A percentile compares a stretch with the other conserved stretches of the same genome.
Conservation (phyloP, 345 rosid genomes). For the Noccaea caerulescens region DNA sequence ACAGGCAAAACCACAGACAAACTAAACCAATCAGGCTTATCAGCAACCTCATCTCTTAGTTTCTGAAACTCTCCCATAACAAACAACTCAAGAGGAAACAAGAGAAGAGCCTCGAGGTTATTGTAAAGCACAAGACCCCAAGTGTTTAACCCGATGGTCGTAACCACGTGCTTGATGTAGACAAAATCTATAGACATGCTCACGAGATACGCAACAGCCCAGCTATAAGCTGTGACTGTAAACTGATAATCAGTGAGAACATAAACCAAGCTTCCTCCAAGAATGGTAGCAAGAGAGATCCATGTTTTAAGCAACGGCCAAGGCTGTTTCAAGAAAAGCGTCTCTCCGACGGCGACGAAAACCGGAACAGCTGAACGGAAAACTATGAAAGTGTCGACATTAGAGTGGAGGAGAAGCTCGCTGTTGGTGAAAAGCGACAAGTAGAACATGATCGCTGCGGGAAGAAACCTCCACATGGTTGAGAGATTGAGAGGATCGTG, state of each 20-base stretch:
- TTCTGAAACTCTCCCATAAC: constrained; percentile 85
- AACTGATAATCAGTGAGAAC: constrained; percentile 85
- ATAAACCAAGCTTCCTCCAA: constrained; percentile 82
- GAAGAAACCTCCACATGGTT: constrained; percentile 93
- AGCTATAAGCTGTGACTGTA: constrained; percentile 70
- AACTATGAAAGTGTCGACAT: constrained; percentile 86
- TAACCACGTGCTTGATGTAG: constrained; percentile 89
- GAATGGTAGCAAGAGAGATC: constrained; percentile 82
- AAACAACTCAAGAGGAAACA: constrained; percentile 84
- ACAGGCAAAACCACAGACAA: constrained; percentile 70
- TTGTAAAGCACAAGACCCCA: constrained; percentile 95
- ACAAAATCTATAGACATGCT: constrained; percentile 90
- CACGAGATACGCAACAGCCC: constrained; percentile 80
- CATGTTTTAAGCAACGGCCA: constrained; percentile 80
- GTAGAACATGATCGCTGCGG: constrained; percentile 83
- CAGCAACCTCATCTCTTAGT: constrained; percentile 64
- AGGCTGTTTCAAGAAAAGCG: constrained; percentile 78
- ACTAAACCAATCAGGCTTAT: constrained; percentile 69
- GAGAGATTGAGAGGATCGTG: constrained; percentile 64
- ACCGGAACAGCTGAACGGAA: constrained; percentile 83
- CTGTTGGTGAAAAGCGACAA: constrained; percentile 87
- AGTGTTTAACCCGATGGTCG: constrained; percentile 79
- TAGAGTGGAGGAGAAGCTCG: constrained; percentile 90
- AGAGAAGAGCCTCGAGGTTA: constrained; percentile 80
- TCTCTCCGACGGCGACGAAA: constrained; percentile 79